Evolutionary conservation across 352 stramenopile species (phyloP).

Genomic region (Pythium guiyangense): DNA sequence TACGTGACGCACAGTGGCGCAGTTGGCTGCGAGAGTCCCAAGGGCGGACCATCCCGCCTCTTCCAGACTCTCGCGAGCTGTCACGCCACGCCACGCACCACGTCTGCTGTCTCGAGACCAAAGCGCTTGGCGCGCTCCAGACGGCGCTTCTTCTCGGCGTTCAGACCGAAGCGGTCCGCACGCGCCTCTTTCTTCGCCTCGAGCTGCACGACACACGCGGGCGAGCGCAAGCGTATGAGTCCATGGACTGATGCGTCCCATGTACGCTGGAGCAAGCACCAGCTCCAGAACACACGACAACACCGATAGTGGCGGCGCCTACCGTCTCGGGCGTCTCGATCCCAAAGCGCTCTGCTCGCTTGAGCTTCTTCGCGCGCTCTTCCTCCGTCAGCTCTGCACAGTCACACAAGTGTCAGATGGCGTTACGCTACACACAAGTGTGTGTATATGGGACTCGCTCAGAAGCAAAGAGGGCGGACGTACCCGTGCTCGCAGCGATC

Average conservation of each 20-base stretch:
- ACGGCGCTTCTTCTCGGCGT: conserved; percentile 72
- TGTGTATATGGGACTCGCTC: not conserved
- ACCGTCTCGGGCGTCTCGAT: conserved; percentile 78
- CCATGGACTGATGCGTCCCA: conserved; percentile 3
- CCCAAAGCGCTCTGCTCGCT: conserved; percentile 73
- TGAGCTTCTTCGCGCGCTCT: conserved; percentile 63
- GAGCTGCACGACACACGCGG: conserved; percentile 30
- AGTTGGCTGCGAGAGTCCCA: not conserved
- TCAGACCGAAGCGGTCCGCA: conserved; percentile 79
- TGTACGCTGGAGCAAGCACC: not conserved
- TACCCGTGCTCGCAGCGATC: conserved; percentile 30
- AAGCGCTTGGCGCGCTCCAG: conserved; percentile 84
- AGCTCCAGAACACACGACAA: not conserved
- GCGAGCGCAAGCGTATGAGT: conserved; percentile 1
- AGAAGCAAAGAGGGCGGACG: not conserved
- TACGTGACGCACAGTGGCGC: not conserved
- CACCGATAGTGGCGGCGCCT: conserved; percentile 5
- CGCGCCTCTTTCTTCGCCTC: conserved; percentile 80
- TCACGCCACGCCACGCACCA: conserved; percentile 32
- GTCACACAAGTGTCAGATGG: not conserved
- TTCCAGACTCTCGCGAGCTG: not conserved
- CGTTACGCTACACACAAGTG: not conserved
- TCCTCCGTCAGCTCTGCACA: conserved; percentile 19
- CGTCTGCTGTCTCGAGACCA: conserved; percentile 71
- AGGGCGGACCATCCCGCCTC: conserved; percentile 3